Base-by-base conservation (phyloP, 78 protist genomes). In the Dictyostelium intermedium region DNA sequence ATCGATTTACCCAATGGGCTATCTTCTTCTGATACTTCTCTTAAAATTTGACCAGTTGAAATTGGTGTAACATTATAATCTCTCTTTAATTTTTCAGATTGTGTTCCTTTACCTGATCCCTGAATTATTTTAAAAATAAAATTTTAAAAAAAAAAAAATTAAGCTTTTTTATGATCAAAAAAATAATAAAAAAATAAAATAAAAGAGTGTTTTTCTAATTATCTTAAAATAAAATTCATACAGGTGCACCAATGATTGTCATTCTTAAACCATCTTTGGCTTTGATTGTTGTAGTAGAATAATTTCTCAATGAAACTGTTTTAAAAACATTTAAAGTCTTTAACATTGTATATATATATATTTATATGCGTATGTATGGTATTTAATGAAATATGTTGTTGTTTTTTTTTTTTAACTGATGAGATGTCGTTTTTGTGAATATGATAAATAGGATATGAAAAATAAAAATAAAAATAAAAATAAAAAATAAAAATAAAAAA, bases 31-130 rank as follows among this genome's bases (percentile, higher is more conserved):
- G 92, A 25, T 5, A 47, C 91, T 41, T 92, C 84, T 60, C 96
- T 45, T 32, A 92, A 39, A 30, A 92, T 85, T 37, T 92, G 96
- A 32, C 96, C 96, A 8, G 96, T 92, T 35, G 96, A 92, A 73
- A 92, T 92, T 70, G 85, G 78, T 72, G 45, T 35, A 34, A 92
- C 20, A 39, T 70, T 72, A 92, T 78, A 92, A 82, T 92, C 96
- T 77, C 81, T 92, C 41, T 92, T 70, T 34, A 92, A 74, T 41
- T 92, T 92, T 47, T 91, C 83, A 14, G 87, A 77, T 78, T 92
- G 96, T 43, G 96, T 92, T 39, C 96, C 96, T 74, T 92, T 92
- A 63, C 96, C 96, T 53, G 93, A 92, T 50, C 96, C 96, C 96
- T 92, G 47, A 0, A 14, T 3, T 23, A 20, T n/a, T n/a, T n/a